Evolutionary conservation across 1,284 basidiomycete genomes (phyloP), one percentile per base, ranked within the genome.

Genomic region (Cutaneotrichosporon mucoides): DNA sequence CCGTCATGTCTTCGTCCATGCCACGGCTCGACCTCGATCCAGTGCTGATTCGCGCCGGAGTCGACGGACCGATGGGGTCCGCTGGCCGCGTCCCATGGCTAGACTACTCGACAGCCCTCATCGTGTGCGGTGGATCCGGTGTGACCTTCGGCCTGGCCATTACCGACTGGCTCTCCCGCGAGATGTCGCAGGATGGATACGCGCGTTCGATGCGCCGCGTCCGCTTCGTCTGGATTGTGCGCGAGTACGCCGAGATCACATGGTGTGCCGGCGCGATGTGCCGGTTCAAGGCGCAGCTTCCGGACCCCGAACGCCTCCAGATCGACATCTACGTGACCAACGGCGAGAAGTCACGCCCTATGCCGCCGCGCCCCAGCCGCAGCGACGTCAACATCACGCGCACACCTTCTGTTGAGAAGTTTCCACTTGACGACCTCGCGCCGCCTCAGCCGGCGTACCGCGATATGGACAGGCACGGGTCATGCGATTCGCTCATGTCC

Each of bases 271-370:
- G 84, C 3, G 79, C 85, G 48, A 72, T 93, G 34, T 82, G 87
- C 16, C 81, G 83, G 36, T 92, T 89, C 76, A 83, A 85, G 70
- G 33, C 38, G 3, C 79, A 83, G 48, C 82, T 89, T 76, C 81
- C 88, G 13, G 80, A 85, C 1, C 66, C 78, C 4, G 79, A 83
- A 5, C 81, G 84, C 43, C 79, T 93, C 8, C 84, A 88, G 63
- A 79, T 93, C 56, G 87, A 91, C 67, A 87, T 93, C 40, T 92
- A 86, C 70, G 89, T 93, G 49, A 89, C 88, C 4, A 87, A 86
- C 38, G 69, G 55, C 40, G 55, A 54, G 12, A 45, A 45, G 44
- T 24, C 16, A 8, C 15, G 38, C 6, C 38, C 15, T 5, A 37
- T 48, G 47, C 47, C 47, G 12, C 35, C 6, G 12, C 45, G 11